Base-by-base conservation (phyloP, 768 basidiomycete genomes). In the Kwoniella bestiolae region DNA sequence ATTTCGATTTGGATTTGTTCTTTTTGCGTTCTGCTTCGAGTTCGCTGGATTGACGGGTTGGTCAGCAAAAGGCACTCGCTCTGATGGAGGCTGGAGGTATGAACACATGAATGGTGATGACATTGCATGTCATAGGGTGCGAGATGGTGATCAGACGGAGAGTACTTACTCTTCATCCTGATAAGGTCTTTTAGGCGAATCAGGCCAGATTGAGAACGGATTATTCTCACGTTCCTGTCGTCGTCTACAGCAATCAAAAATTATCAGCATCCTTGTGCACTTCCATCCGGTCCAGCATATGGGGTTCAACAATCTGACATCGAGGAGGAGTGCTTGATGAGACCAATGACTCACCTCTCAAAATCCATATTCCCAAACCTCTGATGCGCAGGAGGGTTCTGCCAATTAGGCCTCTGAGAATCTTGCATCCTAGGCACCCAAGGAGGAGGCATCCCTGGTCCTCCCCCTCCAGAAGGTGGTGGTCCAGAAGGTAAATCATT, bases 141-240 rank as follows among this genome's bases (percentile, higher is more conserved):
- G 25, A n/a, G 23, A 14, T 25, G 28, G 23, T 11, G 31, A 21
- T 31, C 16, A 12, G 14, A 16, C 2, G 35, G 34, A 58, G 18
- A 18, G 29, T 14, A 65, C 76, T 65, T 55, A 77, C 75, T 75
- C 79, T 63, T 78, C 79, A 49, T 79, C 77, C 35, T 68, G 63
- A 61, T 73, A 74, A 2, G 78, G 70, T 51, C 66, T 56, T 67
- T 77, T 74, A 3, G 80, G 80, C 9, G 76, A 78, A 35, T 69
- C 56, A 3, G 80, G 80, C 80, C 80, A 81, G 50, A 79, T 66
- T 2, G 77, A 71, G n/a, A 81, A 21, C 9, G 75, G 71, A 34
- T 72, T 78, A 2, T 56, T 56, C 46, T 81, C 77, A n/a, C 80
- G 38, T 46, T 78, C 72, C 34, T 58, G 44, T 14, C 80, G 69